Percentiles rank a stretch among this genome's conserved stretches.
Conservation (phyloP, 2,329 filamentous ascomycete genomes). For the Xylaria arbuscula region DNA sequence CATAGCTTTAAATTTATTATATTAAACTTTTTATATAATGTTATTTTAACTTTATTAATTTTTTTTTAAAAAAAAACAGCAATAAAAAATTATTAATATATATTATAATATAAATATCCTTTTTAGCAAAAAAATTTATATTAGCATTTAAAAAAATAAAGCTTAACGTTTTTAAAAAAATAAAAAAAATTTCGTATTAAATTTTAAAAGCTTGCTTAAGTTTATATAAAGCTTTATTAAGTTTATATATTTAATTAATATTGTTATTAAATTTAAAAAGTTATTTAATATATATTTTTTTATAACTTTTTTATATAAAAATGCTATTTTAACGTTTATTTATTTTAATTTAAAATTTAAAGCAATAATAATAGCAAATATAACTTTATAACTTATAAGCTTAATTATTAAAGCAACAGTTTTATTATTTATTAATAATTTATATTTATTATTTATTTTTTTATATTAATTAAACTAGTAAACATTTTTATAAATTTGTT, state of each 20-base stretch:
- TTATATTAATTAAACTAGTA: conserved; percentile 1
- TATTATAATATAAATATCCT: neutral
- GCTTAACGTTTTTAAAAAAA: neutral
- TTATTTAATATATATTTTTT: neutral
- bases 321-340: conserved; percentile 14
- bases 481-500: neutral
- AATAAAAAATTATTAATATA: conserved; percentile 3
- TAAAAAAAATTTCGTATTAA: neutral
- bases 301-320: conserved; percentile 12
- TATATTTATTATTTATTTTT: neutral
- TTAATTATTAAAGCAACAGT: conserved; percentile 12
- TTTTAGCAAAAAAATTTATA: neutral
- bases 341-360: conserved; percentile 15
- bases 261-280: neutral
- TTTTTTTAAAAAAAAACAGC: neutral
- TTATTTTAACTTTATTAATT: no score
- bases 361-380: conserved; percentile 6
- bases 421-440: neutral
- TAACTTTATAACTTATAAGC: conserved; percentile 18
- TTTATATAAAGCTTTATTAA: neutral
- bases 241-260: neutral
- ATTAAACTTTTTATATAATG: no score
- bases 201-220: neutral
- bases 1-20: no score
- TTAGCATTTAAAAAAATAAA: conserved; percentile 1